A percentile compares a stretch with the other conserved stretches of the same genome.
Conservation (phyloP, 192 early-diverging fungal genomes). For the Gigaspora rosea region DNA sequence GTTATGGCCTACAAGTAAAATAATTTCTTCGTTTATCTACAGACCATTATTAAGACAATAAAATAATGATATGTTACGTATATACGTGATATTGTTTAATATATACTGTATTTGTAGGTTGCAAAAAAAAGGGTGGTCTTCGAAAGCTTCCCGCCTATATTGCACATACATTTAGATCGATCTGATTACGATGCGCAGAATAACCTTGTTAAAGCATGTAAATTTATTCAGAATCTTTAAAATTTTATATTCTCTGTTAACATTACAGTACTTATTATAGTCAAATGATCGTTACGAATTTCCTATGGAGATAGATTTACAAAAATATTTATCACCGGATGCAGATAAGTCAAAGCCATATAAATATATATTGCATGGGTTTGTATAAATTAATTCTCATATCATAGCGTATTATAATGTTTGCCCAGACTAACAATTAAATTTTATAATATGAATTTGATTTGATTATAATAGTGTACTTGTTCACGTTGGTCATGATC, state of each 20-base stretch:
- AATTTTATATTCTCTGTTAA: no score
- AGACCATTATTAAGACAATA: background rate
- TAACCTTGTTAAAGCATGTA: constrained; percentile 57
- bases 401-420: no score
- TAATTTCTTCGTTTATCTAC: background rate
- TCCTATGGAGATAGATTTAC: constrained; percentile 82
- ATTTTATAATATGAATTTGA: no score
- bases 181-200: constrained; percentile 96
- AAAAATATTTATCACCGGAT: constrained; percentile 72
- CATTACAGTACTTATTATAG: no score
- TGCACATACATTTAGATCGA: constrained; percentile 94
- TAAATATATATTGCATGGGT: constrained; percentile 88
- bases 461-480: no score
- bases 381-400: constrained; percentile 5
- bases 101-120: constrained; percentile 48
- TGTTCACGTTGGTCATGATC: constrained; percentile 64
- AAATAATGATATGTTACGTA: background rate
- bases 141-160: constrained; percentile 86
- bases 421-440: no score
- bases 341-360: constrained; percentile 66
- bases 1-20: constrained; percentile 76
- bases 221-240: no score
- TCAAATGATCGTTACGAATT: constrained; percentile 94
- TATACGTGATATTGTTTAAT: background rate
- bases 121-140: constrained; percentile 98